These are phyloP conservation scores for Cadophora gregata DNA, from an alignment of 2,329 filamentous ascomycete genomes.

Conservation along the genomic window DNA sequence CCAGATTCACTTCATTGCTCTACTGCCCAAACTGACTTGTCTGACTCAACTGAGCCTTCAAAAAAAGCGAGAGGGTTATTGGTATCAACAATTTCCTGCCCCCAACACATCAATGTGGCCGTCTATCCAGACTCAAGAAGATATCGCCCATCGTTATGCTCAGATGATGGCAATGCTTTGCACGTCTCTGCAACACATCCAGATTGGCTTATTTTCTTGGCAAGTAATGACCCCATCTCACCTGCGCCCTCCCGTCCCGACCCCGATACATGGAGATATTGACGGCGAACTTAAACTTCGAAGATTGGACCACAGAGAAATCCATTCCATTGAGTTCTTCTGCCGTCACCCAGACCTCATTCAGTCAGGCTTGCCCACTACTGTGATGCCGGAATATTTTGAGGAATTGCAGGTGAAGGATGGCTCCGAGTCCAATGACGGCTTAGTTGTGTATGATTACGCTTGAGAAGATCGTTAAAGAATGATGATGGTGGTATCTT, in stretches of 20 bases:
- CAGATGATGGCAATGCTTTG: background rate
- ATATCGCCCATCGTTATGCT: background rate
- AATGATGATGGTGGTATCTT: too few relatives aligned
- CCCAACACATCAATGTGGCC: background rate
- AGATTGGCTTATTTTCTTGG: background rate
- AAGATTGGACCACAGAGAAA: too few relatives aligned
- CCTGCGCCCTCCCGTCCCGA: background rate
- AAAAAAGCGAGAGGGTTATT: too few relatives aligned
- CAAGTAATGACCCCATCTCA: background rate
- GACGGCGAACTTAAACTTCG: background rate
- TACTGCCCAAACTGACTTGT: background rate
- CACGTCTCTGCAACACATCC: background rate
- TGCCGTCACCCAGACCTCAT: too few relatives aligned
- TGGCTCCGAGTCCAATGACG: too few relatives aligned
- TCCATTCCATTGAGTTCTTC: too few relatives aligned
- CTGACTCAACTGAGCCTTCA: background rate
- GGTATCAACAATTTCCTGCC: too few relatives aligned
- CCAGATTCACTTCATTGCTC: background rate
- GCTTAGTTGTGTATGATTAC: too few relatives aligned
- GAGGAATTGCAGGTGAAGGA: too few relatives aligned
- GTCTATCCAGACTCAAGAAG: background rate
- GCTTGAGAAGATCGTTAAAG: too few relatives aligned
- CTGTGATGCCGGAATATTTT: too few relatives aligned
- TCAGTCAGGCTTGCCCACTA: too few relatives aligned
- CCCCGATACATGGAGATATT: background rate